Evolutionary conservation across 352 stramenopile genomes (phyloP), one percentile per base, ranked within the genome.

Genomic region (Plasmopara viticola): DNA sequence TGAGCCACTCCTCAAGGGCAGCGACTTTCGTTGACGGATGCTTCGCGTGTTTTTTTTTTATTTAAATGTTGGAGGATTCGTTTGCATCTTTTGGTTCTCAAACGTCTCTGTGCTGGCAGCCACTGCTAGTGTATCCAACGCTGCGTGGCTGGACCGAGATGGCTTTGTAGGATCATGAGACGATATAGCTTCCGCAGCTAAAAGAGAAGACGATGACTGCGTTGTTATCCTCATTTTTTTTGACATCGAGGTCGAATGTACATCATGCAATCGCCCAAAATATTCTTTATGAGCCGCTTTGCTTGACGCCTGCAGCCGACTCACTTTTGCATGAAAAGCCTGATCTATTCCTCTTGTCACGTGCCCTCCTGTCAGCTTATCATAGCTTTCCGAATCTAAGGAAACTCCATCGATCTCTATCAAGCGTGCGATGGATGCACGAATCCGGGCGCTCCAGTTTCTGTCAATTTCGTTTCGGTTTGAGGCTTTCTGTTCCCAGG

Each of bases 191-290:
- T 10, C 30, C 18, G 30, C 7, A 6, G 29, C 30, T 31, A 29
- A 40, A 41, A 25, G 25, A 42, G 43, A 14, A 20, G 40, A 25
- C 3, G 51, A 31, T 42, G 44, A 18, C n/a, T 5, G 29, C 14
- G 39, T 20, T 30, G 52, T 56, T n/a, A 70, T 20, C 31, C 56
- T 68, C 57, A 68, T 76, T 54, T 67, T 72, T 48, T 73, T 76
- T 9, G 45, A 53, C 6, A 41, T 63, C 9, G 63, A 63, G 30
- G 62, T 61, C 8, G 70, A 70, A 46, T 86, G 84, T 14, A 85
- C 57, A 35, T 83, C 64, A 10, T 62, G 64, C 29, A 90, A 41
- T 6, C 70, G 78, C 29, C 66, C 71, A 64, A 67, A 86, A 57
- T 87, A 83, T 51, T 86, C 64, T 48, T 78, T 73, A 48, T 87